Percentiles rank a stretch among this genome's conserved stretches.
phyloP scores from a whole-genome alignment of 352 stramenopile genomes.

The Globisporangium heterothallicum region DNA sequence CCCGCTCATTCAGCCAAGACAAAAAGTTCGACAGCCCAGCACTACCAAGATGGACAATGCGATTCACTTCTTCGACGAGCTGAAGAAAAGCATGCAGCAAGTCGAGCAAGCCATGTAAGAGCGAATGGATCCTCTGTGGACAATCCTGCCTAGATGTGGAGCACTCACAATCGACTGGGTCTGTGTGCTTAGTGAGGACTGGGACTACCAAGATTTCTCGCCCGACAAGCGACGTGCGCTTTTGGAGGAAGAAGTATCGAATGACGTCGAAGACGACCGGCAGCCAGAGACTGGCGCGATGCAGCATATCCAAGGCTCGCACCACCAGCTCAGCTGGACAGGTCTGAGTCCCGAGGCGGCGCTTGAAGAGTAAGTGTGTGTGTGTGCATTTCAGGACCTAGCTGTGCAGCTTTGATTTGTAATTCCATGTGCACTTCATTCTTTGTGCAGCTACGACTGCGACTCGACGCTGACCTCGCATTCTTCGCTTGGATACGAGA shows the following conservation, averaged over 20 bases:
- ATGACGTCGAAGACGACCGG: conserved; percentile 31
- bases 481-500: conserved; percentile 26
- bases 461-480: conserved; percentile 5
- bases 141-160: too few species aligned
- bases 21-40: too few species aligned
- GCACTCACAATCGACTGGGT: too few species aligned
- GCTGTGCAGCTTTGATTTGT: not conserved
- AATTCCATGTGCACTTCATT: not conserved
- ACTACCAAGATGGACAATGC: conserved; percentile 27
- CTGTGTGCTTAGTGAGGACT: conserved; percentile 44
- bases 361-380: conserved; percentile 35
- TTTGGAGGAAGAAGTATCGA: conserved; percentile 42
- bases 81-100: conserved; percentile 43
- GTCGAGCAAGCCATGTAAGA: conserved; percentile 41
- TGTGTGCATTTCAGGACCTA: not conserved
- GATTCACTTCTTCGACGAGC: conserved; percentile 32
- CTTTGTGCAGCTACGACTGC: conserved; percentile 21
- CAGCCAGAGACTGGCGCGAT: conserved; percentile 26
- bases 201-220: conserved; percentile 68
- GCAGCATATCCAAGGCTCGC: conserved; percentile 25
- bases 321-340: conserved; percentile 30
- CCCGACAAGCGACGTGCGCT: conserved; percentile 56
- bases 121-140: too few species aligned
- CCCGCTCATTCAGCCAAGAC: not conserved
- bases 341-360: conserved; percentile 41